Evolutionary conservation across 2,329 filamentous ascomycete genomes (phyloP), one percentile per base, ranked within the genome.

Genomic region (Exophiala spinifera): DNA sequence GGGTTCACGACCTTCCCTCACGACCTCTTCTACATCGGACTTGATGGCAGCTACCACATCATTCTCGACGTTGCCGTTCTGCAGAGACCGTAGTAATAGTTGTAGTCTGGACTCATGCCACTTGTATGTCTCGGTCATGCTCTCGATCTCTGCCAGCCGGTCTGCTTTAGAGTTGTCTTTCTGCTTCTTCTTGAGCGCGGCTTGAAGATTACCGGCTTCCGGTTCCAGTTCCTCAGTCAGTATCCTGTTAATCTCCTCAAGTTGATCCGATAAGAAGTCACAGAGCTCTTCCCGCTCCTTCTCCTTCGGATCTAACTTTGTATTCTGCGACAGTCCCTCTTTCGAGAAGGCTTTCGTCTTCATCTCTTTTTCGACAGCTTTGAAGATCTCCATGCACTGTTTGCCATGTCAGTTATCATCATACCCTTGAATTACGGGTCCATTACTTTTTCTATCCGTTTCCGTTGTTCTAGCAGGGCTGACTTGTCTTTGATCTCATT

Each of bases 401-500:
- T 36, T 61, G 34, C 47, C 40, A 28, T 37, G 49, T 56, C 40
- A 48, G 57, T 57, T 36, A 13, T 42, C 14, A 5, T n/a, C 34
- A 15, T 13, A 17, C 48, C 20, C 15, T 31, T 40, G 19, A 14
- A 6, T 17, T 21, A 20, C 46, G 43, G 53, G n/a, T 37, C 17
- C 55, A 71, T 53, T 64, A 97, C 92, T 78, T 91, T 96, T 81
- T 99, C 94, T 74, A 99, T 99, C 72, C 95, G 82, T 76, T 91
- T 94, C 71, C 94, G 84, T 74, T 99, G 86, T 68, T 99, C 94
- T 68, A 96, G 76, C 70, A 99, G 76, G 65, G 92, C 92, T 71
- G 88, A 88, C 80, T 99, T 99, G 79, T 99, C 94, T 80, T 99
- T 99, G 83, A 99, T 95, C 71, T 99, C 94, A 78, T 96, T 96